Evolutionary conservation across 805 yeast genomes (phyloP).

Genomic region (Cyberlindnera japonica): DNA sequence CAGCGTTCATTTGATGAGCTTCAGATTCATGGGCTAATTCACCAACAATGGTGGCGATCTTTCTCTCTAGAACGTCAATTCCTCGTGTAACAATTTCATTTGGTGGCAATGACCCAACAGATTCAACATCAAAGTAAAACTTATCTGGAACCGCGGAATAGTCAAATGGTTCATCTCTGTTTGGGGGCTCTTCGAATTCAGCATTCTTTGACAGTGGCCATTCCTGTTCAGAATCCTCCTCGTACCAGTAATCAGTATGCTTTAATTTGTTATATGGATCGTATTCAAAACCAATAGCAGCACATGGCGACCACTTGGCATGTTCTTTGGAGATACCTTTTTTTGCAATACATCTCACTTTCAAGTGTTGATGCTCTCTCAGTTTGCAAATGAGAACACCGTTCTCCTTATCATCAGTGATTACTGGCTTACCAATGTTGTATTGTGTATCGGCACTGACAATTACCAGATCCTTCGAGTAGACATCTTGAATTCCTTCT

Average conservation of each 20-base stretch:
- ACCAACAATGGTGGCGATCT: constrained; percentile 81
- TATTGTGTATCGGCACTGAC: constrained; percentile 36
- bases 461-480: constrained; percentile 72
- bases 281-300: constrained; percentile 94
- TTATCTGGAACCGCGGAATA: constrained; percentile 75
- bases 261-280: constrained; percentile 98
- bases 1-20: background rate
- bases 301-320: constrained; percentile 97
- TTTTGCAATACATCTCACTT: constrained; percentile 89
- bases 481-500: constrained; percentile 85
- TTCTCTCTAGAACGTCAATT: constrained; percentile 79
- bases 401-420: constrained; percentile 65
- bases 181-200: constrained; percentile 95
- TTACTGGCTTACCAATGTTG: constrained; percentile 79
- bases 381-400: constrained; percentile 92
- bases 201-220: constrained; percentile 92
- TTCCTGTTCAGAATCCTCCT: constrained; percentile 79
- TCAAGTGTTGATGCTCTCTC: constrained; percentile 87
- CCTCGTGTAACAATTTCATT: constrained; percentile 87
- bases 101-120: constrained; percentile 85
- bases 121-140: constrained; percentile 87
- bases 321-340: constrained; percentile 97
- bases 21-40: constrained; percentile 51
- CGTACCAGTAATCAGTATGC: constrained; percentile 97
- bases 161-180: constrained; percentile 82